Conservation (phyloP, 225 moss, liverwort and hornwort genomes). For the Sphagnum tenellum region DNA sequence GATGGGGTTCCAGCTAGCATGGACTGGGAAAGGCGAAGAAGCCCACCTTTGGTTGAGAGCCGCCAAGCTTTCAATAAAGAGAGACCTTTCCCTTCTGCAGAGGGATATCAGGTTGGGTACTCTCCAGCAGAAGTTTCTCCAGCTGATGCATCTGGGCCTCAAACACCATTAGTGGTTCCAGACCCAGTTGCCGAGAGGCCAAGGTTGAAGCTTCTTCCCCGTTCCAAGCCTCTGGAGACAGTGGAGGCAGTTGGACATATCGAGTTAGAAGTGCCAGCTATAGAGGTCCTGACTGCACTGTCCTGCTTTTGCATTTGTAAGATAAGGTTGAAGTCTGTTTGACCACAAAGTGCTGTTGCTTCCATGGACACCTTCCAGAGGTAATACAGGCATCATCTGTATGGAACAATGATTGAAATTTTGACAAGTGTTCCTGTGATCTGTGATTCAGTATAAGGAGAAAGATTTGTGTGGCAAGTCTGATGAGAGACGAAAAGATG, state of each 20-base stretch:
- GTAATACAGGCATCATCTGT: too few relatives aligned
- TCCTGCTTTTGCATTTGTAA: too few relatives aligned
- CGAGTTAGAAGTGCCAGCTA: constrained; percentile 24
- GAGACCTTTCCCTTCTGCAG: too few relatives aligned
- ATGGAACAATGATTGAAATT: too few relatives aligned
- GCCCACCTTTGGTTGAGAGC: constrained; percentile 14
- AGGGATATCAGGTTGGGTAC: constrained; percentile 24
- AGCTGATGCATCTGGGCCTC: constrained; percentile 29
- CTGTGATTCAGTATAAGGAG: constrained; percentile 30
- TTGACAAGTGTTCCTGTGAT: too few relatives aligned
- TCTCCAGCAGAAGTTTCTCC: constrained; percentile 40
- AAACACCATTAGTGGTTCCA: constrained; percentile 7
- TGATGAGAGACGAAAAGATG: constrained; percentile 59
- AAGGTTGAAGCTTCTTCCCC: constrained; percentile 83
- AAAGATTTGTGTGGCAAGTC: constrained; percentile 25
- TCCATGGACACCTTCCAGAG: too few relatives aligned
- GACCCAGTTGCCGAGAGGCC: constrained; percentile 66
- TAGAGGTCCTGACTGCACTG: constrained; percentile 27
- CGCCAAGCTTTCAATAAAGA: constrained; percentile 18
- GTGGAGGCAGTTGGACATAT: constrained; percentile 12
- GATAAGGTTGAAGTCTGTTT: too few relatives aligned
- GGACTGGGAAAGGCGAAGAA: constrained; percentile 39
- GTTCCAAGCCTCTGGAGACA: constrained; percentile 70
- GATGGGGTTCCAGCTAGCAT: constrained; percentile 16
- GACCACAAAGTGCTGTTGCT: too few relatives aligned